Evolutionary conservation across 1,139 yeast species (phyloP).

Genomic region (Kodamaea ohmeri): DNA sequence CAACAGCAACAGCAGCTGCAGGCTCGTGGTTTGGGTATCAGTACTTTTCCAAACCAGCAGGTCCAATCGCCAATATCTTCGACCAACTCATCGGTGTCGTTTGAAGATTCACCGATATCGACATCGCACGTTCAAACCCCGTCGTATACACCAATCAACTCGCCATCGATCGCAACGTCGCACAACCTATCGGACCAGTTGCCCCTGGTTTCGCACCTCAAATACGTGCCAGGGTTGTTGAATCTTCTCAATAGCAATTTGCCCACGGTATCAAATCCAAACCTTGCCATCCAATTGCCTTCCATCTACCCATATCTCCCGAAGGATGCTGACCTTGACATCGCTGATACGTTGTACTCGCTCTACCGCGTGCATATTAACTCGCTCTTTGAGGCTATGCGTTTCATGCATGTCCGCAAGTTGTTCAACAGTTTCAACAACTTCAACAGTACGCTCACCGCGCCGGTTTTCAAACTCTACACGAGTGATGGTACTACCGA

Average conservation of each 20-base stretch:
- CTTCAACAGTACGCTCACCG: constrained; percentile 60
- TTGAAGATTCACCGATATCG: constrained; percentile 17
- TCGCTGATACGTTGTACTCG: constrained; percentile 59
- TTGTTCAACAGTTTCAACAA: constrained; percentile 52
- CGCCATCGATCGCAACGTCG: constrained; percentile 18
- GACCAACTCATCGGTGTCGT: constrained; percentile 16
- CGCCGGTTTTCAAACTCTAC: constrained; percentile 63
- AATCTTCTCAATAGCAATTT: constrained; percentile 24
- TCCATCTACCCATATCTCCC: constrained; percentile 52
- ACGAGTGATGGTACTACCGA: constrained; percentile 46
- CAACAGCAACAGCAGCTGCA: constrained; percentile 11
- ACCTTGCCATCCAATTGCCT: constrained; percentile 45
- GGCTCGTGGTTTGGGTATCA: constrained; percentile 12
- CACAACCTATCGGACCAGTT: constrained; percentile 17
- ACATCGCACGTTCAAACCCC: constrained; percentile 17
- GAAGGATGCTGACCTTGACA: constrained; percentile 51
- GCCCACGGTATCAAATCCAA: constrained; percentile 19
- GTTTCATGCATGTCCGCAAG: constrained; percentile 66
- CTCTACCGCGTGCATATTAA: constrained; percentile 64
- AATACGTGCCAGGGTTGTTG: constrained; percentile 39
- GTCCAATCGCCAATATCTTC: constrained; percentile 28
- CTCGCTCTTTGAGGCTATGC: constrained; percentile 58
- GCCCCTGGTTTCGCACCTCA: constrained; percentile 25
- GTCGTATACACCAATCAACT: constrained; percentile 19
- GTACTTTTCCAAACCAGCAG: constrained; percentile 11